phyloP scores from a whole-genome alignment of 148 eudicot species.

The Persicaria tinctoria region DNA sequence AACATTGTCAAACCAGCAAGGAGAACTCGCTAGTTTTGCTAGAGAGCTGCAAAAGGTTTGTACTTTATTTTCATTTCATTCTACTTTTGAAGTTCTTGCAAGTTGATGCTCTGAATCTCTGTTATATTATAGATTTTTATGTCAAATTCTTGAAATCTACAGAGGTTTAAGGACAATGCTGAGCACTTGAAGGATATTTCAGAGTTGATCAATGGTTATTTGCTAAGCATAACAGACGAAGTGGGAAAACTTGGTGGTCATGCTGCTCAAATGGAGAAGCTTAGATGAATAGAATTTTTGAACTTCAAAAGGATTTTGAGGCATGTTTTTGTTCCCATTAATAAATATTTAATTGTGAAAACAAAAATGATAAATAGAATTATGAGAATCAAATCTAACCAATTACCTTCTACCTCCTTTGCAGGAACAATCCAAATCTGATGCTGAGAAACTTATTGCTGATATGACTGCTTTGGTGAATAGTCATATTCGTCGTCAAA shows the following conservation, averaged over 20 bases:
- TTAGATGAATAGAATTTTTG: constrained; percentile 52
- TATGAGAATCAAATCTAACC: background rate
- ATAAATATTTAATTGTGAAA: background rate
- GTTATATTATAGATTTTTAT: too few species aligned
- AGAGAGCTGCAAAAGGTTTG: constrained; percentile 86
- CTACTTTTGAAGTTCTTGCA: background rate
- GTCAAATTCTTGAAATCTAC: constrained; percentile 13
- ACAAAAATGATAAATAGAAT: background rate
- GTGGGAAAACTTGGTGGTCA: constrained; percentile 51
- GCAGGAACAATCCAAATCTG: constrained; percentile 73
- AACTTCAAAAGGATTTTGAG: constrained; percentile 74
- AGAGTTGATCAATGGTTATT: constrained; percentile 44
- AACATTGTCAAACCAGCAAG: constrained; percentile 65
- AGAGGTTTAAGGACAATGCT: constrained; percentile 62
- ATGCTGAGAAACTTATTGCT: constrained; percentile 81
- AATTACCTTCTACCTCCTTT: background rate
- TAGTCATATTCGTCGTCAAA: constrained; percentile 60
- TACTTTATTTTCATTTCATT: background rate
- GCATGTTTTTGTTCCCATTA: constrained; percentile 18
- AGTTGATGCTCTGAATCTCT: background rate
- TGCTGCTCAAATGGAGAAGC: constrained; percentile 53
- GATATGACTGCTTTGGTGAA: constrained; percentile 70
- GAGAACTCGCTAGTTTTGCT: constrained; percentile 75
- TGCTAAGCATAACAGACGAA: constrained; percentile 56
- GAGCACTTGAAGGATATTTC: constrained; percentile 55